Evolutionary conservation across 495 filamentous ascomycete genomes (phyloP), one percentile per base, ranked within the genome.

Genomic region (Talaromyces adpressus): DNA sequence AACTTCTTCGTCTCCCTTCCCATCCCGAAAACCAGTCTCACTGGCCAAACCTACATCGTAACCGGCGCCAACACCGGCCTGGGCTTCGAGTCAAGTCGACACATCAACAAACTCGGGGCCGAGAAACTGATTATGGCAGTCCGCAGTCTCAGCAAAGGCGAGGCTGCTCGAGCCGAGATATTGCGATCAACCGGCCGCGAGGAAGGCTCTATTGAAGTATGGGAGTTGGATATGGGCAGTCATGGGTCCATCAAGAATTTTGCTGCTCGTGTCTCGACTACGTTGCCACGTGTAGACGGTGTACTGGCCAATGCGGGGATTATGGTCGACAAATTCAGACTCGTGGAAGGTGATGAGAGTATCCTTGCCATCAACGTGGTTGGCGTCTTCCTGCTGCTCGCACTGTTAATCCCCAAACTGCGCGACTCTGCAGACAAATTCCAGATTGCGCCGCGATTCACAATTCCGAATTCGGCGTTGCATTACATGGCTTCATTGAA

Each of bases 21-120:
- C 45, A 20, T 22, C 60, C 60, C 60, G 4, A 52, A 53, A 8
- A 60, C 22, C 59, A 66, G 65, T 59, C 69, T 70, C 63, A 59
- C 65, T 4, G 71, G 69, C 51, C 68, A 83, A 61, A 85, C 79
- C 2, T 71, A 82, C 51, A 76, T 86, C 32, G 73, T 85, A 9
- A 82, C 83, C 0, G 83, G 84, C 6, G 69, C 79, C 29, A 86
- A 84, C 62, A 67, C 65, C 8, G 82, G 84, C 14, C 66, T 83
- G 2, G 81, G 82, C 1, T 67, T 74, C 6, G 80, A 84, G 64
- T 72, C 80, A 12, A 73, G 75, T 22, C 71, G 72, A 5, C 79
- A 82, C 61, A 67, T 82, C 47, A 65, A 72, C 4, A 70, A 71
- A 2, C 73, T 81, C 1, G 66, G 68, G 0, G 80, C 75, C 1